phyloP scores from a whole-genome alignment of 192 early-diverging fungal genomes.

The Glomus cerebriforme region DNA sequence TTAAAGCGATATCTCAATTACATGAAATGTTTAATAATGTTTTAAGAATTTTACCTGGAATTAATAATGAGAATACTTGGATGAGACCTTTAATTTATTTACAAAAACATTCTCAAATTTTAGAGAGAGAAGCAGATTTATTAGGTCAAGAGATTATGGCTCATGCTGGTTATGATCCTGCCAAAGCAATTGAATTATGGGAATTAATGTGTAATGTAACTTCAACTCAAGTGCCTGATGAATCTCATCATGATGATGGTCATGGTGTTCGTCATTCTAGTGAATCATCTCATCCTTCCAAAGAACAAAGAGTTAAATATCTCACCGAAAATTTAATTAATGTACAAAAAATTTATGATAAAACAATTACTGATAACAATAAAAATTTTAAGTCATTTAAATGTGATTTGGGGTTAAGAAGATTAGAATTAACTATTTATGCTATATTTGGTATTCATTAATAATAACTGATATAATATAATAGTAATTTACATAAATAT shows the following conservation, averaged over 20 bases:
- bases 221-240: background rate
- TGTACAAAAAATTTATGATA: constrained; percentile 14
- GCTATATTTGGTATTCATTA: background rate
- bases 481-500: no score
- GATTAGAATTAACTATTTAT: background rate
- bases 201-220: constrained; percentile 44
- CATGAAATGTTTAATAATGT: constrained; percentile 2
- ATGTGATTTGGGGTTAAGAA: background rate
- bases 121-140: constrained; percentile 53
- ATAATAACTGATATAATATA: no score
- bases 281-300: background rate
- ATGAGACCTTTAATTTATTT: constrained; percentile 34
- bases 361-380: background rate
- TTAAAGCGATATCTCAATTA: constrained; percentile 43
- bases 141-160: constrained; percentile 56
- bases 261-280: background rate
- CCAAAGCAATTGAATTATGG: constrained; percentile 53
- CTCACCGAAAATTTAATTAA: constrained; percentile 21
- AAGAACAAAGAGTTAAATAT: constrained; percentile 22
- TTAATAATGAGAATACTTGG: constrained; percentile 31
- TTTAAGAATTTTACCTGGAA: constrained; percentile 30
- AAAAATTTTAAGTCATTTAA: background rate
- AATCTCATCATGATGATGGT: background rate
- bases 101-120: constrained; percentile 39
- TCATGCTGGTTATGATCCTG: constrained; percentile 59